These are phyloP conservation scores for Pisolithus tinctorius DNA, from an alignment of 768 basidiomycete genomes.

Conservation along the genomic window DNA sequence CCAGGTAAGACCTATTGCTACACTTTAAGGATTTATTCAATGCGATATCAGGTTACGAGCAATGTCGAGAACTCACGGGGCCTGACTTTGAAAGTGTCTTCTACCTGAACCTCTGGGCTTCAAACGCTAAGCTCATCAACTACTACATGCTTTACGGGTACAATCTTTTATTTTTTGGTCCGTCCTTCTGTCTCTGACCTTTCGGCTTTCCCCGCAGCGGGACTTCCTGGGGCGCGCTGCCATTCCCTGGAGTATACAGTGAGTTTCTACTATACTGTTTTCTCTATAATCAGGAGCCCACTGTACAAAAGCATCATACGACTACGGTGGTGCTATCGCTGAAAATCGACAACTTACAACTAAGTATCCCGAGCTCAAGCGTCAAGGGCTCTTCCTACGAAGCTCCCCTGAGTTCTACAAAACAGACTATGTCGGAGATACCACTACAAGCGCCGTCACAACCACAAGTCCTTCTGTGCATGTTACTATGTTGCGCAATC, in stretches of 20 bases:
- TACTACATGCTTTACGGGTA: slow-evolving; percentile 86
- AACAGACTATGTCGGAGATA: slow-evolving; percentile 67
- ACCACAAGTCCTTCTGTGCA: slow-evolving; percentile 44
- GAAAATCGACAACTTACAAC: slow-evolving; percentile 60
- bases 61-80: slow-evolving; percentile 62
- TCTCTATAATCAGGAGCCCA: neutral
- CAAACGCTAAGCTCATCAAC: slow-evolving; percentile 74
- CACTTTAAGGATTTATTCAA: slow-evolving; percentile 1
- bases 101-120: slow-evolving; percentile 70
- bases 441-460: slow-evolving; percentile 40
- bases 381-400: slow-evolving; percentile 71
- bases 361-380: slow-evolving; percentile 75
- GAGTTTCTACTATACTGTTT: slow-evolving; percentile 10
- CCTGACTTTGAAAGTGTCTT: slow-evolving; percentile 75
- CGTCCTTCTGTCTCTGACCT: neutral
- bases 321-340: slow-evolving; percentile 68
- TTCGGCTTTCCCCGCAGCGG: slow-evolving; percentile 39
- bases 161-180: slow-evolving; percentile 6
- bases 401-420: slow-evolving; percentile 75
- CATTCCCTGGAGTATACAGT: slow-evolving; percentile 70
- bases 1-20: slow-evolving; percentile 38
- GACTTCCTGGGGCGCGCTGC: slow-evolving; percentile 79
- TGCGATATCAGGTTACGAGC: slow-evolving; percentile 44
- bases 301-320: slow-evolving; percentile 48
- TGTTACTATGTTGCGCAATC: slow-evolving; percentile 60